These are phyloP conservation scores for Fragaria iinumae DNA, from an alignment of 306 rosid genomes.

Conservation along the genomic window DNA sequence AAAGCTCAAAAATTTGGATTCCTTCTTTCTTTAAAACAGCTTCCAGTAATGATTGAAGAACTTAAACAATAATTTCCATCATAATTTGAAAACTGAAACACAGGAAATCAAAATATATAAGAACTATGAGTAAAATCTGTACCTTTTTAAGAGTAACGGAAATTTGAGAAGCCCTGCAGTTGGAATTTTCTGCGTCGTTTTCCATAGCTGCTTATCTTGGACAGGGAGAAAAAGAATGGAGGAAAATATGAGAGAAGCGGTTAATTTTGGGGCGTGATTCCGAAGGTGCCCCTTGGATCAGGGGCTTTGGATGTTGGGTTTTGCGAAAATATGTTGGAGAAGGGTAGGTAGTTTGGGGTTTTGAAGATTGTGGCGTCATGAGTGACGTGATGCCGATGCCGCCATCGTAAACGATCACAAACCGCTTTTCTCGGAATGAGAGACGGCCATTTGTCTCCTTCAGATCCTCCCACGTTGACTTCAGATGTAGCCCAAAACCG, in stretches of 20 bases:
- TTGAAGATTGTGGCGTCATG: background rate
- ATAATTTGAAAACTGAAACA: background rate
- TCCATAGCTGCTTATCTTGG: background rate
- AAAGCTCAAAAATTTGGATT: background rate
- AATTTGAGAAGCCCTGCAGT: background rate
- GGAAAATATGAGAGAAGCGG: constrained; percentile 9
- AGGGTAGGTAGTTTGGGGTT: background rate
- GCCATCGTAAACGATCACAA: background rate
- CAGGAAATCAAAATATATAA: background rate
- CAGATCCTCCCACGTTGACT: background rate
- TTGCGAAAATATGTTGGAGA: background rate
- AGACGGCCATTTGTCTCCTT: background rate
- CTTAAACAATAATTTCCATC: background rate
- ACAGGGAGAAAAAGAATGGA: background rate
- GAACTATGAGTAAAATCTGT: background rate
- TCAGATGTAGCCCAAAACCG: background rate
- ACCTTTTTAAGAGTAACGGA: constrained; percentile 1
- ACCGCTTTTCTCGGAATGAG: background rate
- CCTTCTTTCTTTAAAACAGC: background rate
- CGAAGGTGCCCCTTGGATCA: background rate
- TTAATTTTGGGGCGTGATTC: background rate
- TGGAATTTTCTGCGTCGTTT: constrained; percentile 11
- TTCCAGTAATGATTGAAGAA: background rate
- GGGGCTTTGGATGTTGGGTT: background rate
- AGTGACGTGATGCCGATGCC: background rate